A percentile compares a stretch with the other conserved stretches of the same genome.
phyloP scores from a whole-genome alignment of 2,329 filamentous ascomycete genomes.

The Seiridium cupressi region DNA sequence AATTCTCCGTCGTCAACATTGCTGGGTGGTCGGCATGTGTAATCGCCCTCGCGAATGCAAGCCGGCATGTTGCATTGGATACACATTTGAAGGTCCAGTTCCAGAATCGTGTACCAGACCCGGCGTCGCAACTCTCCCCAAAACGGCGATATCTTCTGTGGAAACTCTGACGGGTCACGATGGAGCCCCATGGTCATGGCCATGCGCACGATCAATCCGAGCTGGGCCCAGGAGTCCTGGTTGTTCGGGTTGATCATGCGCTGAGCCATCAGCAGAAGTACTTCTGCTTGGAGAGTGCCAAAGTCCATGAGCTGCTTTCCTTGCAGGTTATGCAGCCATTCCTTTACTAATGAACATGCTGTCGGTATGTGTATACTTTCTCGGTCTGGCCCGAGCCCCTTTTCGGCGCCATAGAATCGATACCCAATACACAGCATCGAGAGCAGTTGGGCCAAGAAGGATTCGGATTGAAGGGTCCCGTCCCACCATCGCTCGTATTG shows the following conservation, averaged over 20 bases:
- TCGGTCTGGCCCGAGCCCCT: constrained; percentile 49
- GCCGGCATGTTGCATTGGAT: constrained; percentile 51
- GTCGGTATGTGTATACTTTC: constrained; percentile 58
- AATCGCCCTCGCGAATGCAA: constrained; percentile 51
- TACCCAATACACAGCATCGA: constrained; percentile 53
- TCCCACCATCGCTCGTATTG: constrained; percentile 54
- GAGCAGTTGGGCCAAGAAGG: constrained; percentile 53
- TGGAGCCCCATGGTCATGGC: constrained; percentile 61
- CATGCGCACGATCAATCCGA: constrained; percentile 55
- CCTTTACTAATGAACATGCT: constrained; percentile 51
- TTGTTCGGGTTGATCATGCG: constrained; percentile 47
- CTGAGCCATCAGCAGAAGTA: constrained; percentile 51
- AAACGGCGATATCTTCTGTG: constrained; percentile 46
- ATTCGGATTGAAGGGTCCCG: constrained; percentile 42
- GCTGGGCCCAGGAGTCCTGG: constrained; percentile 52
- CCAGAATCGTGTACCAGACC: constrained; percentile 55
- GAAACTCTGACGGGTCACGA: constrained; percentile 54
- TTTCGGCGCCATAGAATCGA: constrained; percentile 49
- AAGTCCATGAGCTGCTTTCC: constrained; percentile 54
- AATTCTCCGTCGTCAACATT: constrained; percentile 54
- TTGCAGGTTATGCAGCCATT: constrained; percentile 50
- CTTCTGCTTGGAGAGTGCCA: constrained; percentile 51
- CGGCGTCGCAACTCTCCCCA: constrained; percentile 52
- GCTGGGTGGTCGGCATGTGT: constrained; percentile 49
- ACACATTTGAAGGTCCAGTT: constrained; percentile 55